Evolutionary conservation across 768 basidiomycete species (phyloP).

Genomic region (Chalciporus chontae): DNA sequence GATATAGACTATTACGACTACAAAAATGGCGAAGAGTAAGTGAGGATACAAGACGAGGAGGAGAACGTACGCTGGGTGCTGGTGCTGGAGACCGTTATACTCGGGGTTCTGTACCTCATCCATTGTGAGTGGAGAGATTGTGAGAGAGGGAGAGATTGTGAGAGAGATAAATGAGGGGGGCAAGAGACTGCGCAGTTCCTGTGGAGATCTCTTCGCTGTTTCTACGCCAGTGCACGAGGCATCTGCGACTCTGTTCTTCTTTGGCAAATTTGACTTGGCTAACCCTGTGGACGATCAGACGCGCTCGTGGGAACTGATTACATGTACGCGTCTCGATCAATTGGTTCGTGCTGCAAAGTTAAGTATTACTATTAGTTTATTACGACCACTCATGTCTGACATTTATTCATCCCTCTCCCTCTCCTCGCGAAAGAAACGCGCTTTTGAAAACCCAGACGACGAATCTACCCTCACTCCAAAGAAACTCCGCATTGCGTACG

Average conservation of each 20-base stretch:
- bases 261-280: no score
- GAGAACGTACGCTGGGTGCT: constrained; percentile 5
- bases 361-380: no score
- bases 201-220: background rate
- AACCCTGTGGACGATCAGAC: background rate
- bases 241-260: background rate
- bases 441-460: constrained; percentile 46
- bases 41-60: background rate
- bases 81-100: constrained; percentile 3
- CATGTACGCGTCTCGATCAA: constrained; percentile 32
- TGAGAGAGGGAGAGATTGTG: background rate
- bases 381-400: constrained; percentile 45
- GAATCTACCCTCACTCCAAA: constrained; percentile 63
- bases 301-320: constrained; percentile 30
- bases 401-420: constrained; percentile 59
- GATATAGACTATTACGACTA: background rate
- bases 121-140: background rate
- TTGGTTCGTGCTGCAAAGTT: no score
- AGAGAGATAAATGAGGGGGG: background rate
- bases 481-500: constrained; percentile 54
- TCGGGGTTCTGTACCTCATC: background rate
- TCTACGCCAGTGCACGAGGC: background rate
- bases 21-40: background rate
- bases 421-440: constrained; percentile 70
- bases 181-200: background rate